Base-by-base conservation (phyloP, 306 rosid species). In the Carpinus fangiana region DNA sequence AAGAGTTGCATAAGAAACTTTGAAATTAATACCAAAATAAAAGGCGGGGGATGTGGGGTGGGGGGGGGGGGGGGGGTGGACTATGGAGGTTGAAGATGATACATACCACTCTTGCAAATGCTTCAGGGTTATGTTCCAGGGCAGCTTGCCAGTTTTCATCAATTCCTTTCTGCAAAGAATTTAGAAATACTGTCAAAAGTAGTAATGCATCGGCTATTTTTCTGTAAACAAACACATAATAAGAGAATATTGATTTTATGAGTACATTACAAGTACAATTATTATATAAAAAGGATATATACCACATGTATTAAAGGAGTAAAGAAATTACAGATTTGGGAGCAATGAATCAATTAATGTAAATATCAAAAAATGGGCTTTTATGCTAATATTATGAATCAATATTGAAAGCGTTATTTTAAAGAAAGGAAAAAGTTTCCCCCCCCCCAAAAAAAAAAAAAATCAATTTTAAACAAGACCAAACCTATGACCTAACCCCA, bases 111-210 rank as follows among this genome's bases (percentile, higher is more conserved):
- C 97, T 93, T 57, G 96, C 99, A 91, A 95, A 95, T 83, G 86
- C 95, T 93, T 95, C 99, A 2, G 99, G 98, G 83, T 95, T 95
- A 81, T 95, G 86, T 73, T 95, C 99, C 28, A 95, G 78, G 62
- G 99, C 99, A 78, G 99, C 99, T 62, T 86, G 97, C 99, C 99
- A 95, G 84, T 95, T 95, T 83, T 95, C 99, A 85, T 95, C 99
- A 79, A 95, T 93, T 81, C 98, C 99, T 93, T 90, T 93, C 99
- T 93, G 90, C 65, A 85, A 72, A 78, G 59, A 36, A 60, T 43
- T 77, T 52, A 66, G 36, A 69, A 85, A 76, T 61, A 14, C 12
- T 31, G 26, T 60, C 28, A 82, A 55, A 51, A 74, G 47, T 7
- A 62, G 45, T 12, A 55, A 79, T 59, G 69, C 36, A 69, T 55